Percentiles rank a stretch among this genome's conserved stretches.
Conservation (phyloP, 2,329 filamentous ascomycete species). For the Davidsoniella eucalypti region DNA sequence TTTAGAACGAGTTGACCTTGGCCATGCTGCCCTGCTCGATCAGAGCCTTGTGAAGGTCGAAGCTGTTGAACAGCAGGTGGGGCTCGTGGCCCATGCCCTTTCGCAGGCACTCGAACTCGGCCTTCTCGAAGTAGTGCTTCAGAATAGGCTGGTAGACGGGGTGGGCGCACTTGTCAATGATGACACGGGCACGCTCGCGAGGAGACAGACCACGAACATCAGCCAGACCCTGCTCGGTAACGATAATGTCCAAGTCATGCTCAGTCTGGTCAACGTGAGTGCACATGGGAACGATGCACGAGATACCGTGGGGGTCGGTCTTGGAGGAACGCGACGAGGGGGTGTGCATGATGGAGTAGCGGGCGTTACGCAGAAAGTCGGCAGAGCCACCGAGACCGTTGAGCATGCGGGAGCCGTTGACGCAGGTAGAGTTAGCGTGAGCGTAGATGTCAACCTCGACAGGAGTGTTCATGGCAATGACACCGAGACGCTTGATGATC, state of each 20-base stretch:
- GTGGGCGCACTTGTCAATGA: slow-evolving; percentile 76
- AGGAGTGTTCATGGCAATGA: slow-evolving; percentile 90
- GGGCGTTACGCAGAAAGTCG: slow-evolving; percentile 62
- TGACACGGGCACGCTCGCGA: slow-evolving; percentile 63
- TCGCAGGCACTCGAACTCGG: slow-evolving; percentile 68
- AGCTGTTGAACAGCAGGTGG: slow-evolving; percentile 69
- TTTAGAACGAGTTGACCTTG: slow-evolving; percentile 39
- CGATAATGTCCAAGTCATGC: slow-evolving; percentile 79
- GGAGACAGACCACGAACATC: slow-evolving; percentile 72
- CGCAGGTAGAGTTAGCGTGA: slow-evolving; percentile 79
- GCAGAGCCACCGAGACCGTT: slow-evolving; percentile 71
- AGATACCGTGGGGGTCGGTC: slow-evolving; percentile 65
- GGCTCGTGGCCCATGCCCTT: slow-evolving; percentile 87
- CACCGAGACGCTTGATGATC: slow-evolving; percentile 72
- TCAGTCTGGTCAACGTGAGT: slow-evolving; percentile 88
- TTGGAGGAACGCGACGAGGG: slow-evolving; percentile 67
- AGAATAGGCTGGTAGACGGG: slow-evolving; percentile 73
- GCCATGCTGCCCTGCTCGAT: slow-evolving; percentile 71
- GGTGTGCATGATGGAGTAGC: slow-evolving; percentile 90
- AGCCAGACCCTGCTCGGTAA: slow-evolving; percentile 59
- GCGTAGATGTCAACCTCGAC: slow-evolving; percentile 92
- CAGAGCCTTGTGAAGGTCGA: slow-evolving; percentile 79
- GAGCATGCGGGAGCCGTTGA: slow-evolving; percentile 77
- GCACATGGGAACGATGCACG: slow-evolving; percentile 85
- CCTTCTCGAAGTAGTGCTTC: slow-evolving; percentile 66